Evolutionary conservation across 306 rosid genomes (phyloP).

Genomic region (Lithocarpus polystachyus): DNA sequence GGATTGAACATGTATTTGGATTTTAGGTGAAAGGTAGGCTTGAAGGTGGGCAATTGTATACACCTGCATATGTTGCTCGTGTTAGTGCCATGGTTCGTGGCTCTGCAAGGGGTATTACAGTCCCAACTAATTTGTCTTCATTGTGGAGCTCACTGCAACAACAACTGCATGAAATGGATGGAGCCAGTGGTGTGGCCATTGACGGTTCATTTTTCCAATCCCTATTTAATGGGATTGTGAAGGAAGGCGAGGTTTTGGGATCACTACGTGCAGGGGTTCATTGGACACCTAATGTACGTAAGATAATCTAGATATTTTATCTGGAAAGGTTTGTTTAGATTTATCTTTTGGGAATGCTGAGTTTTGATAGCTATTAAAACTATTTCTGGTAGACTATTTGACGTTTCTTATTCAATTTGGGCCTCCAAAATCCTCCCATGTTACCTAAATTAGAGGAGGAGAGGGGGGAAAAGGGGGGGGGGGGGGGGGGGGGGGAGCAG

Average conservation of each 20-base stretch:
- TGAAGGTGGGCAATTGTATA: slow-evolving; percentile 95
- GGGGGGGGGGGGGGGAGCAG: not conserved
- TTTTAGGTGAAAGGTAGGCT: slow-evolving; percentile 93
- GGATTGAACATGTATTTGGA: slow-evolving; percentile 3
- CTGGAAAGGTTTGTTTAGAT: slow-evolving; percentile 1
- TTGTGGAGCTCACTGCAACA: slow-evolving; percentile 87
- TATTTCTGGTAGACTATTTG: not conserved
- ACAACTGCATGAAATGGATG: slow-evolving; percentile 81
- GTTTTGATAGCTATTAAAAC: not conserved
- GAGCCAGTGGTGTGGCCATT: slow-evolving; percentile 73
- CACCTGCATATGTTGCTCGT: slow-evolving; percentile 96
- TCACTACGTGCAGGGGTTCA: slow-evolving; percentile 93
- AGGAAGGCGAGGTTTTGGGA: slow-evolving; percentile 78
- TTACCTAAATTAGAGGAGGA: not conserved
- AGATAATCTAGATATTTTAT: slow-evolving; percentile 21
- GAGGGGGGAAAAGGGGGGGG: no score
- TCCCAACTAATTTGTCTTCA: slow-evolving; percentile 71
- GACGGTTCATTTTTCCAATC: slow-evolving; percentile 93
- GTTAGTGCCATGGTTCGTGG: slow-evolving; percentile 94
- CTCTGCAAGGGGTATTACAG: slow-evolving; percentile 74
- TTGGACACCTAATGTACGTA: slow-evolving; percentile 95
- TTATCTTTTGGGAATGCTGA: not conserved
- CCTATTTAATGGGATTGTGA: slow-evolving; percentile 76
- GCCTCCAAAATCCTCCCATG: not conserved
- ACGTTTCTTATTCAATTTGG: not conserved